These are phyloP conservation scores for Colletotrichum lini DNA, from an alignment of 2,329 filamentous ascomycete genomes.

Conservation along the genomic window DNA sequence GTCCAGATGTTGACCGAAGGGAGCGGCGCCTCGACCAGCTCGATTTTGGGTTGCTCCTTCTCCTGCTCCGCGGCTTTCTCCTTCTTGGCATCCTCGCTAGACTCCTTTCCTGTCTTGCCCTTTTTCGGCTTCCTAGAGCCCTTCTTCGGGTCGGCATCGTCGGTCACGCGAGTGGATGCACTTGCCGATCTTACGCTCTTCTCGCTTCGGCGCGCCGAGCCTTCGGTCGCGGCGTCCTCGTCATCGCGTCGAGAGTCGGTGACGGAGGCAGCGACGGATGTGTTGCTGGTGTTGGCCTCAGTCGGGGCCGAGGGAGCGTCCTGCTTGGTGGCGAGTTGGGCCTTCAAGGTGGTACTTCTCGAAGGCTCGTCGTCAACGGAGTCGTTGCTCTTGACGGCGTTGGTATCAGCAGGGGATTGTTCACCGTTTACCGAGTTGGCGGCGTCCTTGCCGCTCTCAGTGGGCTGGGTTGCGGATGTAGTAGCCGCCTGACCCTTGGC, in stretches of 20 bases:
- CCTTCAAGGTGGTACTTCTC: conserved; percentile 37
- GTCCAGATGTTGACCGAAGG: conserved; percentile 92
- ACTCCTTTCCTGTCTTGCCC: conserved; percentile 72
- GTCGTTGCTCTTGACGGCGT: conserved; percentile 26
- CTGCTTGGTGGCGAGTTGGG: conserved; percentile 45
- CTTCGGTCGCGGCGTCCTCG: conserved; percentile 56
- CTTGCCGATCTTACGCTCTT: conserved; percentile 72
- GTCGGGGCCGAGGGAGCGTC: conserved; percentile 38
- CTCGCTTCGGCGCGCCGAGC: conserved; percentile 59
- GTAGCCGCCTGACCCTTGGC: conserved; percentile 81
- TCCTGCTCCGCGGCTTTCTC: conserved; percentile 74
- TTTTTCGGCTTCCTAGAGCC: conserved; percentile 65
- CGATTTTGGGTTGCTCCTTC: conserved; percentile 70
- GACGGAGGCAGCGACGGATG: conserved; percentile 54
- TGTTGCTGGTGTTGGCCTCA: conserved; percentile 46
- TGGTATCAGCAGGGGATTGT: conserved; percentile 31
- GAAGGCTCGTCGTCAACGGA: conserved; percentile 30
- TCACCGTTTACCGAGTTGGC: conserved; percentile 44
- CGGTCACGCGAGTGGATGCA: conserved; percentile 75
- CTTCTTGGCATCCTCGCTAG: conserved; percentile 60
- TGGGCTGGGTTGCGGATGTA: conserved; percentile 49
- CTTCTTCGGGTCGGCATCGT: conserved; percentile 76
- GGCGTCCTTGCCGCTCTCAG: conserved; percentile 48
- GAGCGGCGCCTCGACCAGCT: conserved; percentile 84
- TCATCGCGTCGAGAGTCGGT: conserved; percentile 56